These are phyloP conservation scores for Lachnellula cervina DNA, from an alignment of 2,329 filamentous ascomycete species.

Conservation along the genomic window DNA sequence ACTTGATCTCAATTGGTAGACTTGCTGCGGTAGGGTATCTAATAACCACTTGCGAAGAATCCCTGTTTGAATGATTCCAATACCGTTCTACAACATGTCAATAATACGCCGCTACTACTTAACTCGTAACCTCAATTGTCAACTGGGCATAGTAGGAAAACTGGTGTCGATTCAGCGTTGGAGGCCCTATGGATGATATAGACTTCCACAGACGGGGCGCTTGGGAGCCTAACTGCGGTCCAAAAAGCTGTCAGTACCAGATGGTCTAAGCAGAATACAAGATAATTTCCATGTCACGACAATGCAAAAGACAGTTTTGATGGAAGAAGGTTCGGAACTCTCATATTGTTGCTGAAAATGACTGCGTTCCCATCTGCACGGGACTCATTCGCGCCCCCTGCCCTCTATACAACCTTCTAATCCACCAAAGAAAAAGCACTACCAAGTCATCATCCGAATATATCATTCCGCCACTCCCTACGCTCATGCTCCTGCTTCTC, in stretches of 20 bases:
- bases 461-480: slow-evolving; percentile 6
- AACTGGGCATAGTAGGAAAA: no score
- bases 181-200: no score
- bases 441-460: slow-evolving; percentile 9
- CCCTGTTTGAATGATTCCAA: no score
- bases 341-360: slow-evolving; percentile 28
- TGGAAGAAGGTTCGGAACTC: slow-evolving; percentile 17
- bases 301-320: not conserved
- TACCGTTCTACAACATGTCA: no score
- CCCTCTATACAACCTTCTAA: slow-evolving; percentile 21
- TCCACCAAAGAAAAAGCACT: not conserved
- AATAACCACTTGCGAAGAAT: no score
- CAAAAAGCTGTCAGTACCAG: not conserved
- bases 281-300: not conserved
- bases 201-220: not conserved
- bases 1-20: no score
- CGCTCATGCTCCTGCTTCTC: not conserved
- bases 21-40: no score
- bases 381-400: slow-evolving; percentile 3
- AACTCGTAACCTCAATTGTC: no score
- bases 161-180: no score
- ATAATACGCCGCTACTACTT: no score
- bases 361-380: slow-evolving; percentile 9
- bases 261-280: not conserved
- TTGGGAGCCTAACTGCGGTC: not conserved